Base-by-base conservation (phyloP, 1,284 basidiomycete genomes). In the Sporisorium iseilematis-ciliati region DNA sequence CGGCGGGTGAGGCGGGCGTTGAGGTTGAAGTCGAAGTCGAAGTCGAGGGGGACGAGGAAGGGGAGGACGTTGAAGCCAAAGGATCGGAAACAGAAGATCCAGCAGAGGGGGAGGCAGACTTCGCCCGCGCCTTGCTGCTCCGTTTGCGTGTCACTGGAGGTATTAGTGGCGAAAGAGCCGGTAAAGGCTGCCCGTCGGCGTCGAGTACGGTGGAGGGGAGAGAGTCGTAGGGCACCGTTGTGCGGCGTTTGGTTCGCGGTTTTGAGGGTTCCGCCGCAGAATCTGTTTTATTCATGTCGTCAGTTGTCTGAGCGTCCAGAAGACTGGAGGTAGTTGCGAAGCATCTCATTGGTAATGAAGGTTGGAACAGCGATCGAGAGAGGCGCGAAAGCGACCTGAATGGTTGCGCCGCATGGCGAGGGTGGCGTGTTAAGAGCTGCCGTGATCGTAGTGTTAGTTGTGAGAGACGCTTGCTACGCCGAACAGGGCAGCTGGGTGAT, bases 201-300 rank as follows among this genome's bases (percentile, higher is more conserved):
- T 49, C 66, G 10, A 66, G 42, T 4, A 62, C 25, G 4, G 57
- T 51, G 4, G 56, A 31, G 1, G 66, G 23, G 2, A 75, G 48
- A 7, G 65, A 65, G 18, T 62, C 66, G 56, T 69, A 75, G 8
- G 59, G 42, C 1, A 74, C 55, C 0, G 66, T 65, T 5, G 72
- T 75, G 16, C 62, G 54, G 2, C 63, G 61, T 43, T 51, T 55
- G 14, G 43, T 51, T 38, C 31, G 52, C 7, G 31, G 6, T 31
- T 35, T 25, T 20, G 46, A 23, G 10, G 46, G 1, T 3, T 25
- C 29, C 29, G 35, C 10, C 6, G 20, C 16, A 2, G 38, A 18
- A 6, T 20, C 12, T 16, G 35, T 7, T 26, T 45, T 31, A 25
- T 6, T 12, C 33, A 29, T n/a, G 16, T 46, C 42, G 21, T 21